A percentile compares a stretch with the other conserved stretches of the same genome.
phyloP scores from a whole-genome alignment of 768 basidiomycete species.

The Lentinula sp. region DNA sequence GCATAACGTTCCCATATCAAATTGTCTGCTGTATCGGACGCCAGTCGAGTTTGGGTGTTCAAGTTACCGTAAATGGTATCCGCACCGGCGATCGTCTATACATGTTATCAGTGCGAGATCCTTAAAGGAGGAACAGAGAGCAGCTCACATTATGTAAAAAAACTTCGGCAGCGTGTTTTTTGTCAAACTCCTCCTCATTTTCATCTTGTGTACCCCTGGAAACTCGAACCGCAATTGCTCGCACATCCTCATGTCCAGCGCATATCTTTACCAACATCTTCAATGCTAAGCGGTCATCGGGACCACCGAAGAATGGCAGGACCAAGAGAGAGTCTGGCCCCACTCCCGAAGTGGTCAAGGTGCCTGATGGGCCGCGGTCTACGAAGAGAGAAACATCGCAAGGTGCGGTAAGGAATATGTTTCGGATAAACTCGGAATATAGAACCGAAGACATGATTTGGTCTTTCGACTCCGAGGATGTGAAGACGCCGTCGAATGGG shows the following conservation, averaged over 20 bases:
- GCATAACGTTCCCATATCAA: conserved; percentile 68
- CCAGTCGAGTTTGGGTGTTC: conserved; percentile 60
- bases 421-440: conserved; percentile 82
- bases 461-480: conserved; percentile 39
- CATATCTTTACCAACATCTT: conserved; percentile 78
- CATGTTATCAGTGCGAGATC: background rate
- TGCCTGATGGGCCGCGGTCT: conserved; percentile 50
- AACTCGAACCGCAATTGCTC: conserved; percentile 71
- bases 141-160: conserved; percentile 1
- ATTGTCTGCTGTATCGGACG: conserved; percentile 80
- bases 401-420: conserved; percentile 66
- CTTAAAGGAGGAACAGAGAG: background rate
- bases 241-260: conserved; percentile 43
- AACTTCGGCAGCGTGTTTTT: conserved; percentile 27
- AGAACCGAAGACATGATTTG: conserved; percentile 43
- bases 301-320: conserved; percentile 90
- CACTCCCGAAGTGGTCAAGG: conserved; percentile 16
- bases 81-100: conserved; percentile 42
- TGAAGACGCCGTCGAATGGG: conserved; percentile 79
- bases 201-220: conserved; percentile 29
- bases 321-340: conserved; percentile 53
- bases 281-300: conserved; percentile 86
- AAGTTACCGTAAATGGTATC: conserved; percentile 71
- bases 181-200: conserved; percentile 20
- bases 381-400: conserved; percentile 83